Percentiles rank a stretch among this genome's conserved stretches.
These are phyloP conservation scores for Lentinula aciculospora DNA, from an alignment of 768 basidiomycete species.

Conservation along the genomic window DNA sequence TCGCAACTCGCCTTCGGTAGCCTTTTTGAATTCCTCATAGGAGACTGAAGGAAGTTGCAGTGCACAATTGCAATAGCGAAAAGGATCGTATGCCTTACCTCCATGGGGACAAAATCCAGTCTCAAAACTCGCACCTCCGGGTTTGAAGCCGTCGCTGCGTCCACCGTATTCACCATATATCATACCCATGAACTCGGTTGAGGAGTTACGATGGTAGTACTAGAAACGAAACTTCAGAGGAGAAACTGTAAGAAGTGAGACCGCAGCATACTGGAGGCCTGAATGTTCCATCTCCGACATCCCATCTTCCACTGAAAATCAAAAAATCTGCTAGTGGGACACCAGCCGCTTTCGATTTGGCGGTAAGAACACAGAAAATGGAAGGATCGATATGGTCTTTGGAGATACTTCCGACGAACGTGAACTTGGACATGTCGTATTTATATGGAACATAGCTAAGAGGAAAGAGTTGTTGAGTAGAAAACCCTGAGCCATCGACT, in stretches of 20 bases:
- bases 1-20: constrained; percentile 42
- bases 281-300: constrained; percentile 54
- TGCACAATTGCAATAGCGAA: not conserved
- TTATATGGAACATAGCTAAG: constrained; percentile 61
- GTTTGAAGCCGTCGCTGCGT: constrained; percentile 55
- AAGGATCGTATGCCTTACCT: constrained; percentile 26
- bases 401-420: constrained; percentile 57
- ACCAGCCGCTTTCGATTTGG: constrained; percentile 52
- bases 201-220: constrained; percentile 63
- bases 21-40: constrained; percentile 56
- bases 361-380: constrained; percentile 65
- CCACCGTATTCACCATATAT: constrained; percentile 61
- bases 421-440: constrained; percentile 60
- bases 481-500: not conserved
- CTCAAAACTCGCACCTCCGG: constrained; percentile 58
- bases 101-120: constrained; percentile 64
- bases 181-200: constrained; percentile 62
- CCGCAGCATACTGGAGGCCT: constrained; percentile 44
- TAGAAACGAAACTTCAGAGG: constrained; percentile 13
- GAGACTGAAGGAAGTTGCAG: constrained; percentile 31
- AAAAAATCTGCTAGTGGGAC: constrained; percentile 60
- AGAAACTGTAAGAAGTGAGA: constrained; percentile 1
- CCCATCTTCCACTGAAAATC: constrained; percentile 62
- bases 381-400: constrained; percentile 69
- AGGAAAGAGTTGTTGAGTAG: too few species aligned